Evolutionary conservation across 1,139 yeast species (phyloP), one percentile per base, ranked within the genome.

Genomic region (Yamadazyma epiphylla): DNA sequence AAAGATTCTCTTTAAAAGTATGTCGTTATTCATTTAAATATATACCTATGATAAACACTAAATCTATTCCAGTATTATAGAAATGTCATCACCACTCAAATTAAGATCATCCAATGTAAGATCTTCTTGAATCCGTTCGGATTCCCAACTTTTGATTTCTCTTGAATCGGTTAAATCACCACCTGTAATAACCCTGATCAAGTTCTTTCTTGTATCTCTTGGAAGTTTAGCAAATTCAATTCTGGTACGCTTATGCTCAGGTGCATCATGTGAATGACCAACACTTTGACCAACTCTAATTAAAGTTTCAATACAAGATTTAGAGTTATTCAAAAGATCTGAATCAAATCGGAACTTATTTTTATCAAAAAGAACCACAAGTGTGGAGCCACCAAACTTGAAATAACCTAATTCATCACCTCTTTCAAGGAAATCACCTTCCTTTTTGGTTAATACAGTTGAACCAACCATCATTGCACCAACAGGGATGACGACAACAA

Each of bases 391-490:
- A 11, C 98, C 98, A 61, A 89, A 91, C 51, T 88, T 86, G 66
- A 91, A 91, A 50, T 86, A 89, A 0, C 98, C 98, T 25, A 91
- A 60, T 49, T 91, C 97, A 27, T 85, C 94, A 5, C 91, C 85
- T 32, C 91, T 67, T 11, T 58, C 48, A 5, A 89, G 69, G 1
- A 35, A 29, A 24, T 78, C 77, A 3, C 86, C 87, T 26, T 70
- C 74, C 30, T 70, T 50, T n/a, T 78, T 80, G 0, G 91, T 80
- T 22, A 89, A 57, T 0, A 87, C 73, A 3, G 81, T 88, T 2
- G 95, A 83, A 0, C 97, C 97, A 4, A 91, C 98, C 96, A 91
- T 88, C 97, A 91, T 91, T 1, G 98, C 98, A 15, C 98, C 98
- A 6, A 91, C 87, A 5, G 94, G 79, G 15, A 87, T 75, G 60